Evolutionary conservation across 345 rosid genomes (phyloP).

Genomic region (Gossypium ekmanianum): DNA sequence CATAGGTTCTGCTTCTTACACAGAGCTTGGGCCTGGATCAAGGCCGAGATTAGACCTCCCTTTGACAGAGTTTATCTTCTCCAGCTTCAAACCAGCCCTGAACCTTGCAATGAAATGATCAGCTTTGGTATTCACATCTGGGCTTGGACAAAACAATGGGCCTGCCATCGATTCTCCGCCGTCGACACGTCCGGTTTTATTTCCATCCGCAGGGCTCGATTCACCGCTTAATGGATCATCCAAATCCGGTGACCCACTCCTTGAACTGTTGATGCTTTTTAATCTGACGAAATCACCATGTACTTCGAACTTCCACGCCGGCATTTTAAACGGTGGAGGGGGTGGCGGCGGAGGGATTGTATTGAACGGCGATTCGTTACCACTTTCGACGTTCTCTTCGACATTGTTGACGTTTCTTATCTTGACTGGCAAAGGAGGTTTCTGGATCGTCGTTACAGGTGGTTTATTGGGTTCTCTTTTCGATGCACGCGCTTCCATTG

Average conservation of each 20-base stretch:
- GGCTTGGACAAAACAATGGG: slow-evolving; percentile 66
- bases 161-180: slow-evolving; percentile 5
- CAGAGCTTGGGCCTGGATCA: slow-evolving; percentile 16
- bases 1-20: background rate
- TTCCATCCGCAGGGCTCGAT: slow-evolving; percentile 22
- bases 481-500: slow-evolving; percentile 35
- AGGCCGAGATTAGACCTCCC: slow-evolving; percentile 65
- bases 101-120: slow-evolving; percentile 76
- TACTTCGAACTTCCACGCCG: slow-evolving; percentile 50
- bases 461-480: slow-evolving; percentile 26
- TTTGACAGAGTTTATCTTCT: slow-evolving; percentile 57
- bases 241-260: slow-evolving; percentile 49
- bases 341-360: slow-evolving; percentile 80
- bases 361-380: slow-evolving; percentile 49
- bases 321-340: slow-evolving; percentile 72
- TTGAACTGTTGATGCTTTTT: slow-evolving; percentile 48
- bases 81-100: slow-evolving; percentile 69
- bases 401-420: slow-evolving; percentile 20
- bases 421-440: slow-evolving; percentile 30
- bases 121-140: slow-evolving; percentile 83
- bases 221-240: slow-evolving; percentile 32
- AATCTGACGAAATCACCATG: slow-evolving; percentile 72
- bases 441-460: slow-evolving; percentile 23
- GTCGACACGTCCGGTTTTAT: slow-evolving; percentile 3
- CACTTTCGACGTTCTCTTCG: slow-evolving; percentile 32